These are phyloP conservation scores for Ormosia semicastrata DNA, from an alignment of 306 rosid species.

Conservation along the genomic window DNA sequence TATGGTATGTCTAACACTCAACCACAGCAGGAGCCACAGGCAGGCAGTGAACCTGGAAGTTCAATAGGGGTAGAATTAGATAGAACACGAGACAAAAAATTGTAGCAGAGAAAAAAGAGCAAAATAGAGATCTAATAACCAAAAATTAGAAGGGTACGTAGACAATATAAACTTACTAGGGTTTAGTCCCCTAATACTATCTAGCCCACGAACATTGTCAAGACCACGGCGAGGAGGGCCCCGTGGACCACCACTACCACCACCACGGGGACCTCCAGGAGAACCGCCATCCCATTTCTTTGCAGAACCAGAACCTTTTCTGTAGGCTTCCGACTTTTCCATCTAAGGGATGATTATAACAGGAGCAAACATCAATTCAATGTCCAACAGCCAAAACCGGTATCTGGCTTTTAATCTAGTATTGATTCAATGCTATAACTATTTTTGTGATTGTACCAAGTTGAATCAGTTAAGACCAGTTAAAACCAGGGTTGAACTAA, in stretches of 20 bases:
- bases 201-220: constrained; percentile 86
- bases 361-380: constrained; percentile 1
- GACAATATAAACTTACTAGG: constrained; percentile 70
- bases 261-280: constrained; percentile 62
- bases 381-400: no score
- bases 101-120: background rate
- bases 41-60: constrained; percentile 80
- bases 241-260: constrained; percentile 80
- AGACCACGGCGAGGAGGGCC: constrained; percentile 91
- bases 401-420: no score
- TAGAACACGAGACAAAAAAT: background rate
- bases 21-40: constrained; percentile 99
- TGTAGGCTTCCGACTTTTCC: constrained; percentile 91
- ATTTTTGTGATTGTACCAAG: no score
- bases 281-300: constrained; percentile 93
- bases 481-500: no score
- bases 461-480: no score
- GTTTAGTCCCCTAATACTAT: constrained; percentile 56
- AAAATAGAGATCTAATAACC: background rate
- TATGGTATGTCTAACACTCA: constrained; percentile 21
- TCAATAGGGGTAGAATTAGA: background rate
- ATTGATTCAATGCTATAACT: no score
- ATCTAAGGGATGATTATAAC: constrained; percentile 41
- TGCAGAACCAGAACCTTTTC: constrained; percentile 66
- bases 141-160: background rate